These are phyloP conservation scores for Clonostachys solani DNA, from an alignment of 2,329 filamentous ascomycete genomes.

Conservation along the genomic window DNA sequence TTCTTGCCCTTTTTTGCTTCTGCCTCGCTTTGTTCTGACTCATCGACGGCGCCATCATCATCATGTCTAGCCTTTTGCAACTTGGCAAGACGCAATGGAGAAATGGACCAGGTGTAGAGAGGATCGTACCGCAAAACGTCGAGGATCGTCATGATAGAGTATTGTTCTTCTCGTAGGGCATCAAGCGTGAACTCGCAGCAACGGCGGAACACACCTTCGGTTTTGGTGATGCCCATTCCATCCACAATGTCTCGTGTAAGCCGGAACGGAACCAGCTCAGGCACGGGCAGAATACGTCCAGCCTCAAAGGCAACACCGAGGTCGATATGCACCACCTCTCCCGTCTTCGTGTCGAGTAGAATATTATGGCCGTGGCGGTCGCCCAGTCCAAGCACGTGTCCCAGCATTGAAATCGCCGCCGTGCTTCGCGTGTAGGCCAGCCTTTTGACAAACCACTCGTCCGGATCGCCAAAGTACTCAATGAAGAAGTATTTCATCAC, in stretches of 20 bases:
- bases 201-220: conserved; percentile 93
- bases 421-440: conserved; percentile 91
- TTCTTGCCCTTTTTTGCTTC: conserved; percentile 33
- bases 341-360: conserved; percentile 80
- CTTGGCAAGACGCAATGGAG: conserved; percentile 60
- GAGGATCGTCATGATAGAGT: conserved; percentile 97
- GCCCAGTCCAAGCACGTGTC: conserved; percentile 86
- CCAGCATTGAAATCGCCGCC: conserved; percentile 91
- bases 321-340: conserved; percentile 96
- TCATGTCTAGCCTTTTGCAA: conserved; percentile 58
- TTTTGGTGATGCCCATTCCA: conserved; percentile 92
- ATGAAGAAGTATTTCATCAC: conserved; percentile 98
- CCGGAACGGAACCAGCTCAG: conserved; percentile 93
- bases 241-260: conserved; percentile 93
- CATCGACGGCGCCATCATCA: conserved; percentile 32
- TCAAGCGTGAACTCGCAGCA: conserved; percentile 98
- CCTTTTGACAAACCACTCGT: conserved; percentile 90
- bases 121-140: conserved; percentile 98
- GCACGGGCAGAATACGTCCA: conserved; percentile 89
- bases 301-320: conserved; percentile 96
- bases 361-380: conserved; percentile 98
- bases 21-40: conserved; percentile 29
- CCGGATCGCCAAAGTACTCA: conserved; percentile 87
- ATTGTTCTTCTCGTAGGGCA: conserved; percentile 88
- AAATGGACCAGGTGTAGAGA: conserved; percentile 91